Conservation (phyloP, 345 rosid genomes). For the Rhizophora apiculata region DNA sequence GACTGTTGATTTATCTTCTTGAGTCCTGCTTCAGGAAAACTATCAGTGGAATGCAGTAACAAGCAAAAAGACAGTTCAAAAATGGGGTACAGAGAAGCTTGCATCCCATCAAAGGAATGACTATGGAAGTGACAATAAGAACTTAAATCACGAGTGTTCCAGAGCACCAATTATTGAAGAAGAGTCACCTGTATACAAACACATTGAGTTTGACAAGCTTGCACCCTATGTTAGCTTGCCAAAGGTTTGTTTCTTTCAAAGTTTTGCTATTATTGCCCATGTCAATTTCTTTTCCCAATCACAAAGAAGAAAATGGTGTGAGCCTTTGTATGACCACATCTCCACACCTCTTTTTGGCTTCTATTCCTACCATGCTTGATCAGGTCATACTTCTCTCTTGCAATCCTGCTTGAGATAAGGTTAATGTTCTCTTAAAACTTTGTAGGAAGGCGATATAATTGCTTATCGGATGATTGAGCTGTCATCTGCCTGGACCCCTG, state of each 20-base stretch:
- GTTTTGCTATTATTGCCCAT: background rate
- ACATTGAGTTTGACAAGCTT: conserved; percentile 57
- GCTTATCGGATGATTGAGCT: conserved; percentile 89
- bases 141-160: conserved; percentile 39
- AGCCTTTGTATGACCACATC: background rate
- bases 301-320: background rate
- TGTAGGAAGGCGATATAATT: conserved; percentile 85
- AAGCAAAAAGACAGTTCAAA: conserved; percentile 90
- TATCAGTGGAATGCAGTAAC: conserved; percentile 79
- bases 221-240: conserved; percentile 54
- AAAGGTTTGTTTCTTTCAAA: conserved; percentile 48
- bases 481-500: conserved; percentile 90
- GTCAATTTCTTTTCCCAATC: background rate
- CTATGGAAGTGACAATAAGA: conserved; percentile 35
- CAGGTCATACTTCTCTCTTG: conserved; percentile 1
- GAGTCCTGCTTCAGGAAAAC: conserved; percentile 42
- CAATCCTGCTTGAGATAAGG: background rate
- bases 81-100: conserved; percentile 79
- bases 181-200: conserved; percentile 26
- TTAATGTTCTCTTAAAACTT: conserved; percentile 13
- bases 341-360: too few relatives aligned
- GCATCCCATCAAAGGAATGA: conserved; percentile 42
- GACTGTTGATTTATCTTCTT: conserved; percentile 14
- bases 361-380: too few relatives aligned
- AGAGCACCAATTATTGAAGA: conserved; percentile 35